Evolutionary conservation across 768 basidiomycete species (phyloP), one percentile per base, ranked within the genome.

Genomic region (Kwoniella botswanensis): DNA sequence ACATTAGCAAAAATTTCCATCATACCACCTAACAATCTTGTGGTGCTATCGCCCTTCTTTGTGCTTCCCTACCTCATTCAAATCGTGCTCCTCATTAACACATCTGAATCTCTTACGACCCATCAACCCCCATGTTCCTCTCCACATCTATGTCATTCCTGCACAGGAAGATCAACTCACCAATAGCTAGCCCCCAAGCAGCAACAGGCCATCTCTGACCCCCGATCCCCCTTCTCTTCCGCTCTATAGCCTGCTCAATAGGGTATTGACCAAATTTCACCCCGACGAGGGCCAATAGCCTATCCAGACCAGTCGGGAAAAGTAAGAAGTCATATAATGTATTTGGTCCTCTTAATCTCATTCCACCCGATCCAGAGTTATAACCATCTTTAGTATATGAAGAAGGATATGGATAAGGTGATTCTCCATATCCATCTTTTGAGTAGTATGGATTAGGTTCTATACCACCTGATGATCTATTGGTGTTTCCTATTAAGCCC

Each of bases 201-300:
- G 90, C 87, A 71, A 90, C 88, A 42, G 93, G 93, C 82, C 91
- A 87, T 71, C 82, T 88, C 84, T 98, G 96, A 22, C 92, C 87
- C 7, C 91, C 92, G 59, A 96, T 87, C 0, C 93, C 93, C 41
- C 91, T 87, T 80, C 88, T 91, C 86, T 96, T 96, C 79, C 92
- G 87, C 79, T 94, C 91, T 79, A 97, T 94, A 60, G 91, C 88
- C 78, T 95, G 91, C 71, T 92, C 88, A 3, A 79, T 44, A 2
- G 83, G 82, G n/a, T 70, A 70, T 26, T 68, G 70, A 13, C 74
- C 76, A 21, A n/a, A 44, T 3, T 74, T 66, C 55, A 73, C 58
- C 0, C 76, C 74, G 41, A 81, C 71, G 22, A 76, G 46, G 17
- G 68, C 79, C 65, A 79, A 53, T 15, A 77, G 53, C 65, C 77